A percentile compares a stretch with the other conserved stretches of the same genome.
phyloP scores from a whole-genome alignment of 495 filamentous ascomycete species.

The Neurospora sp. region DNA sequence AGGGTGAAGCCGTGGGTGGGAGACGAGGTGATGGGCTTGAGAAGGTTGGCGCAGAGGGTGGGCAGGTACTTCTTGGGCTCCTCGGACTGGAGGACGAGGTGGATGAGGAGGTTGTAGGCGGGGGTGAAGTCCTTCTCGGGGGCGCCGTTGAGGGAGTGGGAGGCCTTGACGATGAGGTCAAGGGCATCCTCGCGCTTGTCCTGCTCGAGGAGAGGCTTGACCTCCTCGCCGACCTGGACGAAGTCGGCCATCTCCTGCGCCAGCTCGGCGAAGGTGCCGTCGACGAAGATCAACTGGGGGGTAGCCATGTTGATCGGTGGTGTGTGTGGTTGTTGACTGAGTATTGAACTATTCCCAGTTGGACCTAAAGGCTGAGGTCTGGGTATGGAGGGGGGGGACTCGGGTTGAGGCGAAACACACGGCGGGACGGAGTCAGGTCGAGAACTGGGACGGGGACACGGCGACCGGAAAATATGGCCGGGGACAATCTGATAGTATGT shows the following conservation, averaged over 20 bases:
- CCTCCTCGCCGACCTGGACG: constrained; percentile 59
- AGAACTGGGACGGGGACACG: neutral
- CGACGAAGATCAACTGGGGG: constrained; percentile 62
- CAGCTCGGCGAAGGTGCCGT: constrained; percentile 82
- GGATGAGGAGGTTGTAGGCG: constrained; percentile 90
- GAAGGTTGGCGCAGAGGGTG: constrained; percentile 76
- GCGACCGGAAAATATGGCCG: neutral
- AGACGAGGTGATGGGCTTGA: constrained; percentile 74
- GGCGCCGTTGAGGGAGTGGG: constrained; percentile 59
- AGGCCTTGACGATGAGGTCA: constrained; percentile 75
- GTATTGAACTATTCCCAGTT: constrained; percentile 2
- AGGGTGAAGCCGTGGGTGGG: constrained; percentile 74
- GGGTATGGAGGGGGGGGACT: neutral
- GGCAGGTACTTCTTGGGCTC: constrained; percentile 78
- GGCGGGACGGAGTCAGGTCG: constrained; percentile 3
- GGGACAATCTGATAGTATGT: neutral
- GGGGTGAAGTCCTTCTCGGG: constrained; percentile 94
- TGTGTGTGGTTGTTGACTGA: neutral
- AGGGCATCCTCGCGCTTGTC: constrained; percentile 72
- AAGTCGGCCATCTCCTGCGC: constrained; percentile 81
- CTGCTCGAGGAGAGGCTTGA: constrained; percentile 62
- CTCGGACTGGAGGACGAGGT: constrained; percentile 77
- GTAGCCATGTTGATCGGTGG: constrained; percentile 19
- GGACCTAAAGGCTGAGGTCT: neutral
- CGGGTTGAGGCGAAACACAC: neutral